These are phyloP conservation scores for Lenwebbia sp. DNA, from an alignment of 345 rosid genomes.

Conservation along the genomic window DNA sequence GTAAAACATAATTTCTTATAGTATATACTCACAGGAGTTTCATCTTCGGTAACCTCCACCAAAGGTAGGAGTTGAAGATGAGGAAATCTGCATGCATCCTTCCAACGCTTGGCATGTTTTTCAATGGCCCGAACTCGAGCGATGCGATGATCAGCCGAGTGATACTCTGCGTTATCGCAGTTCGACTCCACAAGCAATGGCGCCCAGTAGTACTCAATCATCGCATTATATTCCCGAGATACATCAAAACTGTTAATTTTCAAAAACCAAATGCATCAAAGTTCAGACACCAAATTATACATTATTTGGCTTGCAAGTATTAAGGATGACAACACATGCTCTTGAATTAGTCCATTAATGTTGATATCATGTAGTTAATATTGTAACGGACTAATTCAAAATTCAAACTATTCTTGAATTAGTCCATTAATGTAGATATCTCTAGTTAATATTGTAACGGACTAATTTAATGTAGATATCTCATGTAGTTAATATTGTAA, in stretches of 20 bases:
- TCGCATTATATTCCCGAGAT: slow-evolving; percentile 82
- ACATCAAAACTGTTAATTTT: neutral
- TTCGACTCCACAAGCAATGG: slow-evolving; percentile 90
- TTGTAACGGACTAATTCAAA: too few relatives aligned
- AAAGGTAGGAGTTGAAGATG: slow-evolving; percentile 67
- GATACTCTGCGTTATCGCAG: slow-evolving; percentile 66
- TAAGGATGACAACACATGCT: too few relatives aligned
- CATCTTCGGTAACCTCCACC: slow-evolving; percentile 50
- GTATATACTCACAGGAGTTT: neutral
- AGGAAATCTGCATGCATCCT: slow-evolving; percentile 49
- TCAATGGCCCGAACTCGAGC: slow-evolving; percentile 69
- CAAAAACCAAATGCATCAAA: neutral
- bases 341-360: too few relatives aligned
- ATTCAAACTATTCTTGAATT: too few relatives aligned
- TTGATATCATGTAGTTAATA: too few relatives aligned
- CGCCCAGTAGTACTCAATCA: slow-evolving; percentile 90
- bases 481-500: too few relatives aligned
- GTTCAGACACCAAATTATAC: neutral
- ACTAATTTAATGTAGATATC: too few relatives aligned
- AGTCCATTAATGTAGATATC: too few relatives aligned
- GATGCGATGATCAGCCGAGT: slow-evolving; percentile 45
- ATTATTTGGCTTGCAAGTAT: neutral
- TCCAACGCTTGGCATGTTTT: slow-evolving; percentile 76
- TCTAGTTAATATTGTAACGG: too few relatives aligned
- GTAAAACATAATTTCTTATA: neutral